Conservation (phyloP, 352 stramenopile species). For the Blastocystis sp. region DNA sequence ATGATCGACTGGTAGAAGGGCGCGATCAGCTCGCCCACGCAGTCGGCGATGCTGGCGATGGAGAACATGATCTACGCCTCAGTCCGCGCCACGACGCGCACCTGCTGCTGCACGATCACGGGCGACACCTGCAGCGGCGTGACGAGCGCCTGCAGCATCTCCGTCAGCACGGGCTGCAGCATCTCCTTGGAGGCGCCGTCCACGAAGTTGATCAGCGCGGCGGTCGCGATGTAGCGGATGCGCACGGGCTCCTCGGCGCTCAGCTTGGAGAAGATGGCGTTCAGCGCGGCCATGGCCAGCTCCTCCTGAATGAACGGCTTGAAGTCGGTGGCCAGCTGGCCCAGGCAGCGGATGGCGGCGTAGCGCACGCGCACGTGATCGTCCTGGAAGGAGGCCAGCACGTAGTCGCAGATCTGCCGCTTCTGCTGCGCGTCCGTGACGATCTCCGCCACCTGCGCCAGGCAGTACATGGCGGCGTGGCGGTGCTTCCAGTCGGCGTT, state of each 20-base stretch:
- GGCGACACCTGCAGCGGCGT: slow-evolving; percentile 5
- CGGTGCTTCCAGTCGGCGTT: slow-evolving; percentile 30
- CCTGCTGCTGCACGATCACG: slow-evolving; percentile 57
- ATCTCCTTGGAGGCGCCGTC: slow-evolving; percentile 32
- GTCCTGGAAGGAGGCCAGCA: slow-evolving; percentile 59
- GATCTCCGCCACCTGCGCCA: slow-evolving; percentile 59
- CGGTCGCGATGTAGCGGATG: slow-evolving; percentile 57
- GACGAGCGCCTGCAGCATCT: slow-evolving; percentile 44
- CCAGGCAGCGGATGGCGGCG: slow-evolving; percentile 59
- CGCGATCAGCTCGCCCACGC: slow-evolving; percentile 27
- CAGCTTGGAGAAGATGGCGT: slow-evolving; percentile 54
- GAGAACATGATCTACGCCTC: slow-evolving; percentile 34
- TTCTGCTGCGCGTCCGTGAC: slow-evolving; percentile 37
- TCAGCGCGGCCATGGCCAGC: slow-evolving; percentile 20
- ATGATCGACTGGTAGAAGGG: slow-evolving; percentile 58
- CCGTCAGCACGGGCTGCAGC: slow-evolving; percentile 43
- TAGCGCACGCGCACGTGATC: slow-evolving; percentile 47
- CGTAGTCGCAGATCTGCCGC: slow-evolving; percentile 51
- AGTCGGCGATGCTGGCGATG: slow-evolving; percentile 62
- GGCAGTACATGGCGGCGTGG: slow-evolving; percentile 56
- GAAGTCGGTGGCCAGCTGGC: slow-evolving; percentile 66
- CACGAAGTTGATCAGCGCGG: slow-evolving; percentile 69
- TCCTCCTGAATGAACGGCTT: slow-evolving; percentile 49
- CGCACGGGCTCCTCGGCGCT: slow-evolving; percentile 19
- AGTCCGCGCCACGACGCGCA: not conserved